Conservation (phyloP, 345 rosid genomes). For the Hibiscus tridactylites region DNA sequence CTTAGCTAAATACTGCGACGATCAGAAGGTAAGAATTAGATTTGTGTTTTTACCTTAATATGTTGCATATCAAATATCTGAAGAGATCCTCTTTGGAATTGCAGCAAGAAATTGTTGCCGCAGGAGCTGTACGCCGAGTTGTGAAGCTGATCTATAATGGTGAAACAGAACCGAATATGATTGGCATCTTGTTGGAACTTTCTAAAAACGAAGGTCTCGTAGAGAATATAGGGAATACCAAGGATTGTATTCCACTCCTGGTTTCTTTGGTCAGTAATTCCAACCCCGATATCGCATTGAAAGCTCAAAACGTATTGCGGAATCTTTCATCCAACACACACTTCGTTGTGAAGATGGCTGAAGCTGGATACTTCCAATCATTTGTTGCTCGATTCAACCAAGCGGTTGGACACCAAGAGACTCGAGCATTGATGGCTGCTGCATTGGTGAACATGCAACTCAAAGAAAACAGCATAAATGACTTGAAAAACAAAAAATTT, state of each 20-base stretch:
- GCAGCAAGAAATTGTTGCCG: conserved; percentile 37
- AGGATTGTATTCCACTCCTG: conserved; percentile 38
- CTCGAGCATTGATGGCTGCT: conserved; percentile 38
- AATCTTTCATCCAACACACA: conserved; percentile 43
- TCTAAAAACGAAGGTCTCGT: conserved; percentile 26
- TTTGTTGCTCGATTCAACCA: conserved; percentile 35
- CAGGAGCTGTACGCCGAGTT: conserved; percentile 29
- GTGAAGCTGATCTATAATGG: conserved; percentile 33
- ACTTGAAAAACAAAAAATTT: conserved; percentile 33
- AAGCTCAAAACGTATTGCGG: conserved; percentile 26
- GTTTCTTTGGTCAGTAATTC: conserved; percentile 32
- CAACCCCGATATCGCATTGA: conserved; percentile 18
- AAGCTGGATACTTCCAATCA: conserved; percentile 31
- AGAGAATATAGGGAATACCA: conserved; percentile 35
- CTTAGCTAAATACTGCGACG: conserved; percentile 30
- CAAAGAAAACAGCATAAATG: conserved; percentile 22
- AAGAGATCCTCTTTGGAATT: not conserved
- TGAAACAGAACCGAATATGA: conserved; percentile 20
- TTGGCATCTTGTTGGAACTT: conserved; percentile 33
- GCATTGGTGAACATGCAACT: conserved; percentile 36
- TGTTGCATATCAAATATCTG: not conserved
- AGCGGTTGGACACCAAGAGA: conserved; percentile 34
- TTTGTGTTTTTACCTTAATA: not conserved
- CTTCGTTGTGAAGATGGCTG: conserved; percentile 43
- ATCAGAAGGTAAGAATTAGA: conserved; percentile 24